Evolutionary conservation across 129 eudicot species (phyloP), one percentile per base, ranked within the genome.

Genomic region (Helianthus tuberosus): DNA sequence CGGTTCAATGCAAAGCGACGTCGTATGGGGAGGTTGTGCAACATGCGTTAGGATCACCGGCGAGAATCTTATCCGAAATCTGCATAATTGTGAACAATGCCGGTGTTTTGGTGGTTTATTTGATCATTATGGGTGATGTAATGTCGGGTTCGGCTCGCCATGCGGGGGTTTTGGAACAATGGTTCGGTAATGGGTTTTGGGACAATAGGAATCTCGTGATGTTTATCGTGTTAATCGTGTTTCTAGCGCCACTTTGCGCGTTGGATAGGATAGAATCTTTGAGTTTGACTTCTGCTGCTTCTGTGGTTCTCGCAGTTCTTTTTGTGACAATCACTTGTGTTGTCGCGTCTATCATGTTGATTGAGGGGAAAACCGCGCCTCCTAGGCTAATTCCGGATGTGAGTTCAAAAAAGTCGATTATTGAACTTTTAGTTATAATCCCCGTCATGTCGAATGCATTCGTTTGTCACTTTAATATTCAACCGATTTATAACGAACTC

Each of bases 121-220:
- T 93, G 92, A 93, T 93, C 20, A 93, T 93, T 3, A 86, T 93
- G 44, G 98, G 98, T 58, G 98, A 93, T 76, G 98, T 93, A 0
- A 80, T 93, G 96, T 90, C 98, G 14, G 98, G 98, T 71, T 90
- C 98, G 0, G 11, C 67, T 1, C 83, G 78, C 7, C 98, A 93
- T 66, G 51, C 53, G 2, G 98, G 98, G 6, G 93, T 93, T 71
- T 83, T 93, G 15, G 96, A 86, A 66, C 98, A 93, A 25, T 75
- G 88, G 90, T 79, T 88, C 14, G 98, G 98, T 29, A 77, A 88
- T 36, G 98, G 98, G 6, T 73, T 86, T 65, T 93, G 98, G 98
- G 97, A 93, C 59, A 89, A 90, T 64, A 75, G 97, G 66, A 86
- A 80, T 78, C 64, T 93, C 20, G 71, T 93, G 76, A 81, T 90